These are phyloP conservation scores for Coprinopsis sp. DNA, from an alignment of 768 basidiomycete genomes.

Conservation along the genomic window DNA sequence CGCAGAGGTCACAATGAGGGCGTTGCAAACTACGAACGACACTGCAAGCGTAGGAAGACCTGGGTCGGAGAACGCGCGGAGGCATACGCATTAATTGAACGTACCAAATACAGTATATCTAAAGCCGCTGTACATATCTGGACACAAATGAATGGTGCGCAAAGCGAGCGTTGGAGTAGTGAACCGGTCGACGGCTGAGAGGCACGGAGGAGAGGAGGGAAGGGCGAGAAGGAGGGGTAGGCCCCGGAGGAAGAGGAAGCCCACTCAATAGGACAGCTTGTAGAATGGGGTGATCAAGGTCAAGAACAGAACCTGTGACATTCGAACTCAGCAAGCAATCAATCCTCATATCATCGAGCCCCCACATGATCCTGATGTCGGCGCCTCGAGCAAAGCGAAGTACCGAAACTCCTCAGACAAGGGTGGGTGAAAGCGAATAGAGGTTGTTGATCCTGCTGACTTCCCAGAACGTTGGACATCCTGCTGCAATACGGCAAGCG, in stretches of 20 bases:
- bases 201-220: constrained; percentile 7
- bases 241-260: too few species aligned
- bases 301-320: background rate
- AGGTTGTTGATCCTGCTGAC: too few species aligned
- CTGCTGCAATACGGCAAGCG: too few species aligned
- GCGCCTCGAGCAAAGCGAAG: background rate
- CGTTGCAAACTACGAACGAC: constrained; percentile 59
- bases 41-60: constrained; percentile 30
- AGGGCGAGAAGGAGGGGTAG: background rate
- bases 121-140: constrained; percentile 27
- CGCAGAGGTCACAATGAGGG: constrained; percentile 58
- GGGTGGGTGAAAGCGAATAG: too few species aligned
- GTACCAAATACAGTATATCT: constrained; percentile 63
- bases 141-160: constrained; percentile 3
- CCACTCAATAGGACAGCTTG: background rate
- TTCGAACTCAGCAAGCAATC: constrained; percentile 9
- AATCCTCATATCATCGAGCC: background rate
- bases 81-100: constrained; percentile 13
- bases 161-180: constrained; percentile 27
- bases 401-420: too few species aligned
- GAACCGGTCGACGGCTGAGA: constrained; percentile 30
- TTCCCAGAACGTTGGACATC: too few species aligned
- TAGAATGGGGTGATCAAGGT: background rate
- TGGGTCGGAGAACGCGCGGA: background rate
- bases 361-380: background rate